Evolutionary conservation across 805 yeast species (phyloP).

Genomic region (Ogataea degrootiae): DNA sequence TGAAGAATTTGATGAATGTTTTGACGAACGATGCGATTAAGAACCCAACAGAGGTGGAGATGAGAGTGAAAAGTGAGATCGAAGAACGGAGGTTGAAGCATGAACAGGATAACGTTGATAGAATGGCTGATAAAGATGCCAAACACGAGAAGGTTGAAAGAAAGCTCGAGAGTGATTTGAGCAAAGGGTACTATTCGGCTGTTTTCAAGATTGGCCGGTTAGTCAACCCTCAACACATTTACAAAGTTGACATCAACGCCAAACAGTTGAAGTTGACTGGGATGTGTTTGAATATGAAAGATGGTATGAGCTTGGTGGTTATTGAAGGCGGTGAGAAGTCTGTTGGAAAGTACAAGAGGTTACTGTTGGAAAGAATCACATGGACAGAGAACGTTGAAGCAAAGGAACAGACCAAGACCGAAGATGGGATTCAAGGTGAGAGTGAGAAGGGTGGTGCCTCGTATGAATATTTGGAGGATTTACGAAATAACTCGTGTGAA

Average conservation of each 20-base stretch:
- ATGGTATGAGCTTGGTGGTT: conserved; percentile 52
- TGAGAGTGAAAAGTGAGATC: conserved; percentile 63
- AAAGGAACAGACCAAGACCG: conserved; percentile 11
- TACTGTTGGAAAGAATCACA: conserved; percentile 56
- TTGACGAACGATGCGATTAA: conserved; percentile 77
- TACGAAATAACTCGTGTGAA: conserved; percentile 39
- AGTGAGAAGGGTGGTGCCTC: conserved; percentile 16
- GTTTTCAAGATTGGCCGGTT: conserved; percentile 56
- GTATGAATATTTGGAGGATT: conserved; percentile 29
- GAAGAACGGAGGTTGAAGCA: conserved; percentile 58
- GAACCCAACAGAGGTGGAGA: conserved; percentile 87
- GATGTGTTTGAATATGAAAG: conserved; percentile 41
- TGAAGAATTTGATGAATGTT: conserved; percentile 81
- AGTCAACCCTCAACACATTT: conserved; percentile 61
- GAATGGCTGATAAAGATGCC: conserved; percentile 60
- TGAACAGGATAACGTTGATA: conserved; percentile 49
- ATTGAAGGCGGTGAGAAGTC: conserved; percentile 71
- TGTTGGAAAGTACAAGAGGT: conserved; percentile 55
- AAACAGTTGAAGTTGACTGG: conserved; percentile 69
- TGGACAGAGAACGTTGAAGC: conserved; percentile 57
- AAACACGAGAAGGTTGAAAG: conserved; percentile 42
- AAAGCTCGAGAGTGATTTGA: conserved; percentile 45
- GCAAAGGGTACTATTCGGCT: conserved; percentile 46
- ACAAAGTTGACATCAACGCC: conserved; percentile 76
- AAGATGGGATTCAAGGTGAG: background rate